Base-by-base conservation (phyloP, 345 rosid genomes). In the Ceriops tagal region DNA sequence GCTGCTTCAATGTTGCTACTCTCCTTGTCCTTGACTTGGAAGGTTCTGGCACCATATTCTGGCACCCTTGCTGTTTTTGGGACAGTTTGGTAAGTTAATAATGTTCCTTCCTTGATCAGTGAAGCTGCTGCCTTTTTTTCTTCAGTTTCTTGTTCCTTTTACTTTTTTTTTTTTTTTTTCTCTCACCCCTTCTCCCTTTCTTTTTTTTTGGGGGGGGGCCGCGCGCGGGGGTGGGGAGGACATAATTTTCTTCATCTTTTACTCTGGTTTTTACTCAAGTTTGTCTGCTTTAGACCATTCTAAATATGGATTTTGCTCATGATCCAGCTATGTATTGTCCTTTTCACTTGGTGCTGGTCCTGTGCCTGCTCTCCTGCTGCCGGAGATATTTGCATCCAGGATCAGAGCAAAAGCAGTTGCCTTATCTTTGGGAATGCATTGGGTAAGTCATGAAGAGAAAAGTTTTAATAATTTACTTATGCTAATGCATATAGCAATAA, bases 291-390 rank as follows among this genome's bases (percentile, higher is more conserved):
- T 70, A 20, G 52, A 53, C 62, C 11, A 26, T 57, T 64, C 67
- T 75, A 37, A 71, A 59, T 7, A 47, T 37, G 53, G 28, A 34
- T 67, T 70, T 70, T 68, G 71, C 65, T 72, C 66, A 61, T 59
- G 28, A 67, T 28, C 6, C 87, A 95, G 99, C 78, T 95, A 92
- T 73, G 99, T 92, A 26, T 71, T 95, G 74, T 95, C 97, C 10
- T 95, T 95, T 83, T 92, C 99, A 47, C 98, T 92, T 68, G 99
- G 99, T 70, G 98, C 99, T 26, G 99, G 98, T 71, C 99, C 97
- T 16, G 99, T 96, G 53, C 98, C 98, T n/a, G 98, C 98, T 67
- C 91, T 96, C 80, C 97, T 96, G 53, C 90, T 90, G 22, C 95
- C 99, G 13, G 99, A 96, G 83, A 92, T 96, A 76, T 96, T 92